phyloP scores from a whole-genome alignment of 768 basidiomycete genomes.

The Collybiopsis confluens region DNA sequence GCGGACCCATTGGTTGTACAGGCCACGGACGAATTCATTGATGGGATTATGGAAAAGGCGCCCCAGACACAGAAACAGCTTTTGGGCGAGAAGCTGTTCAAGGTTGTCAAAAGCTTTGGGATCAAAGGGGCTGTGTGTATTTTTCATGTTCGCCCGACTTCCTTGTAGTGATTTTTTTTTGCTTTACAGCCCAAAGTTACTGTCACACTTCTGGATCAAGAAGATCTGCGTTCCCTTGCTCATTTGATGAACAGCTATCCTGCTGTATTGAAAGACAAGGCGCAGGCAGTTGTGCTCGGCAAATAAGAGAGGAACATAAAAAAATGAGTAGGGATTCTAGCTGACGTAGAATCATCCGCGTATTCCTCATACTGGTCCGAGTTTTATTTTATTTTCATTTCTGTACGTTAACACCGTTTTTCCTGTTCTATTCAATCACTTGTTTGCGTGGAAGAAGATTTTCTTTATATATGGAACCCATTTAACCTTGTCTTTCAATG shows the following conservation, averaged over 20 bases:
- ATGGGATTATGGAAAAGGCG: constrained; percentile 52
- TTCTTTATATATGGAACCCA: too few species aligned
- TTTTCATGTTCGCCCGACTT: constrained; percentile 1
- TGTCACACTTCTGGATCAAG: constrained; percentile 76
- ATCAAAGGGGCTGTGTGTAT: constrained; percentile 71
- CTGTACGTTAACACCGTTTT: too few species aligned
- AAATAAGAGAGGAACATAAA: constrained; percentile 12
- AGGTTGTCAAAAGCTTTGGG: constrained; percentile 72
- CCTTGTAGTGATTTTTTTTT: not conserved
- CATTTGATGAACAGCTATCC: constrained; percentile 89
- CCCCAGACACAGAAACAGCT: constrained; percentile 68
- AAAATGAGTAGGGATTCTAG: too few species aligned
- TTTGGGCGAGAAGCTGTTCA: constrained; percentile 73
- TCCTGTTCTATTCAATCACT: too few species aligned
- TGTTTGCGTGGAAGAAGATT: too few species aligned
- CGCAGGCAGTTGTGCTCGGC: constrained; percentile 23
- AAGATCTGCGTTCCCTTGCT: constrained; percentile 78
- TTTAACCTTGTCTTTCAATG: too few species aligned
- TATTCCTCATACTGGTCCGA: too few species aligned
- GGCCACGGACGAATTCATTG: constrained; percentile 71
- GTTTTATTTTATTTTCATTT: too few species aligned
- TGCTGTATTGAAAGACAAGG: constrained; percentile 77
- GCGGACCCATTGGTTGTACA: constrained; percentile 65
- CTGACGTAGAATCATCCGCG: too few species aligned
- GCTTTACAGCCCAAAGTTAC: constrained; percentile 71